Conservation (phyloP, 2,329 filamentous ascomycete genomes). For the Endocalyx cinctus region DNA sequence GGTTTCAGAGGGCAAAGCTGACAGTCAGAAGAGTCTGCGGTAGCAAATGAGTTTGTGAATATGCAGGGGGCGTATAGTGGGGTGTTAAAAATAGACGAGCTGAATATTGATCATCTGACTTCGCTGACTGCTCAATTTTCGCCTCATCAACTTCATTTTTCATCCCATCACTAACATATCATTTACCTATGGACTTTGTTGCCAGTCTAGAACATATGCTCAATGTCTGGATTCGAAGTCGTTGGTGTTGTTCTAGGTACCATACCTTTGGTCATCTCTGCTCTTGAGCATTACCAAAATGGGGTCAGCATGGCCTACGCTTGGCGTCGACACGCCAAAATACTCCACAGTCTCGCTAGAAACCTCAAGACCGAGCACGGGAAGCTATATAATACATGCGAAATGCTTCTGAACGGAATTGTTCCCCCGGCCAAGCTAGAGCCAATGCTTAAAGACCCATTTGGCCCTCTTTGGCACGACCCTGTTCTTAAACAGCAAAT, state of each 20-base stretch:
- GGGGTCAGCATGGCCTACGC: conserved; percentile 13
- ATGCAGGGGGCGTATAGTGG: too few species aligned
- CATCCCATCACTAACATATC: too few species aligned
- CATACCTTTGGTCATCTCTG: conserved; percentile 17
- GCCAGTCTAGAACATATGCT: too few species aligned
- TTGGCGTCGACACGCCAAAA: conserved; percentile 13
- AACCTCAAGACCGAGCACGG: conserved; percentile 20
- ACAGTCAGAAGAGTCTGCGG: too few species aligned
- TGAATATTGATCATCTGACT: too few species aligned
- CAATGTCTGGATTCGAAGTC: conserved; percentile 22
- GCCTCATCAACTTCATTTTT: too few species aligned
- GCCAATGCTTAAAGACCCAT: conserved; percentile 23
- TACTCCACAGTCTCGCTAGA: conserved; percentile 17
- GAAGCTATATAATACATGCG: conserved; percentile 25
- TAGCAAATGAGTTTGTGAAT: too few species aligned
- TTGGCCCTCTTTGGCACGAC: conserved; percentile 23
- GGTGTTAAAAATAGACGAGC: too few species aligned
- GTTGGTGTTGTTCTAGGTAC: conserved; percentile 18
- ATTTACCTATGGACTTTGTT: too few species aligned
- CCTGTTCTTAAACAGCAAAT: conserved; percentile 14
- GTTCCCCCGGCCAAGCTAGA: conserved; percentile 19
- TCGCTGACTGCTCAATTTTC: too few species aligned
- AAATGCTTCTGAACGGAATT: conserved; percentile 23
- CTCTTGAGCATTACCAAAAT: conserved; percentile 16
- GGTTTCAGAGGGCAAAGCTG: too few species aligned